Base-by-base conservation (phyloP, 1,284 basidiomycete species). In the Austroboletus novae-zelandiae region DNA sequence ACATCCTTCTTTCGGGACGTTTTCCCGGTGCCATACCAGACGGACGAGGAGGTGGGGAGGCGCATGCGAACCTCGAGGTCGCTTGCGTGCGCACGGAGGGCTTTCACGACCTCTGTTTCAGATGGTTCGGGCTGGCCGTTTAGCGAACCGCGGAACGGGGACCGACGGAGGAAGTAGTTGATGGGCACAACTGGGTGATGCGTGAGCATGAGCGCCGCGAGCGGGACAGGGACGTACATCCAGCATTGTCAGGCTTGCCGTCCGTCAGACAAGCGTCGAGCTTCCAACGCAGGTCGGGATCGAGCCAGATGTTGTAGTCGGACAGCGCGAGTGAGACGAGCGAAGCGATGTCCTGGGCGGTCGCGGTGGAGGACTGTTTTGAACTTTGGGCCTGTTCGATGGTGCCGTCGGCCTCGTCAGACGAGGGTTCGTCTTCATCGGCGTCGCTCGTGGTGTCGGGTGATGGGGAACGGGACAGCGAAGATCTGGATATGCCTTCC, bases 31-130 rank as follows among this genome's bases (percentile, higher is more conserved):
- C 53, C 68, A 45, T 65, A 66, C 72, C 74, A 78, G 29, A 66
- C 64, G 25, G 71, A 70, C 45, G 68, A 62, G 4, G 71, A 77
- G 68, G 68, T 64, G 0, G 73, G 69, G 15, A 86, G 72, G 5
- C 78, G 71, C 71, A 89, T 77, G 11, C 83, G 77, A 2, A 83
- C 70, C 43, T 89, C 83, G n/a, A 88, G 64, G 2, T 75, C 71
- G 3, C 60, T 58, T 0, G 73, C 71, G 47, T 76, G 67, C 0
- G 68, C 51, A 17, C 83, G 78, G 13, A 88, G 62, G 0, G 80
- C 77, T 57, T 80, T 84, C 9, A 79, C 76, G 15, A 85, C 70
- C 1, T 66, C 58, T 0, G 68, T 65, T 58, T 89, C 82, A 0
- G 75, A 67, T 0, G 69, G 68, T 11, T 65, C 61, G 4, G 68